Percentiles rank a stretch among this genome's conserved stretches.
Evolutionary conservation across 1,139 yeast species (phyloP).

Genomic region (Hyphopichia buzzinii): DNA sequence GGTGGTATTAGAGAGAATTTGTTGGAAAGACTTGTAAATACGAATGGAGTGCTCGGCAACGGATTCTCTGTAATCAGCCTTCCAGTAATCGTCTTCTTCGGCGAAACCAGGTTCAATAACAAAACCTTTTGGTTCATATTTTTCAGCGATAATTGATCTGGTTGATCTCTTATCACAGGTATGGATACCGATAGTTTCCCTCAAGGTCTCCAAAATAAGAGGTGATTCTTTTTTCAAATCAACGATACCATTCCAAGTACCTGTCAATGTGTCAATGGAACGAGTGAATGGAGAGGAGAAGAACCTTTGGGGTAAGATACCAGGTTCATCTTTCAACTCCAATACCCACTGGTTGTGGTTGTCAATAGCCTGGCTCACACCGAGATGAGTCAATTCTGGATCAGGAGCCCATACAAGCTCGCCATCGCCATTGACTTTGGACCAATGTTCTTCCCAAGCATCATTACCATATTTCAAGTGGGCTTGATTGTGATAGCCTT

Average conservation of each 20-base stretch:
- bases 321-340: constrained; percentile 19
- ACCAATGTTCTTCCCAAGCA: constrained; percentile 46
- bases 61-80: constrained; percentile 38
- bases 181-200: constrained; percentile 46
- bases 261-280: constrained; percentile 36
- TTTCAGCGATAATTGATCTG: constrained; percentile 26
- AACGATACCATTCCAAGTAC: constrained; percentile 31
- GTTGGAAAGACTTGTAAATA: constrained; percentile 35
- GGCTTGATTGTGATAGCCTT: constrained; percentile 47
- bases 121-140: constrained; percentile 31
- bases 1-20: constrained; percentile 24
- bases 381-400: constrained; percentile 42
- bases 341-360: constrained; percentile 24
- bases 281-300: constrained; percentile 38
- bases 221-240: constrained; percentile 27
- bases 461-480: constrained; percentile 41
- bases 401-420: constrained; percentile 48
- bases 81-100: constrained; percentile 40
- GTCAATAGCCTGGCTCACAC: constrained; percentile 37
- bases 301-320: constrained; percentile 29
- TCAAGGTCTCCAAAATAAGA: constrained; percentile 37
- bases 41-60: constrained; percentile 42
- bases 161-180: constrained; percentile 45
- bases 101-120: constrained; percentile 37
- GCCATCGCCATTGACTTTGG: constrained; percentile 42